Conservation (phyloP, 2,329 filamentous ascomycete genomes). For the Sarocladium strictum region DNA sequence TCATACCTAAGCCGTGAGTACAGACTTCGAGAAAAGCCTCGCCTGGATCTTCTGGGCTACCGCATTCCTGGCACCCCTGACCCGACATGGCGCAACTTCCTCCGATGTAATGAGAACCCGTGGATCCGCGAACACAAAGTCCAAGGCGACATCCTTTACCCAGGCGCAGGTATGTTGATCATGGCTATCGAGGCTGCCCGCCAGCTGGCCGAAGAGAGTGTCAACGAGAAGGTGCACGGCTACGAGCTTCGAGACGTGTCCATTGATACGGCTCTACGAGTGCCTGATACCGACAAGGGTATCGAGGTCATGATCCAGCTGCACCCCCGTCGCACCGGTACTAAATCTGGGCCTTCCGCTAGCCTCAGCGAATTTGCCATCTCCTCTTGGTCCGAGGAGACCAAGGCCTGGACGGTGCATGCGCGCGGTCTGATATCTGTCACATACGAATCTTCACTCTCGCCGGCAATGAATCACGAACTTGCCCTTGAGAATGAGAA, state of each 20-base stretch:
- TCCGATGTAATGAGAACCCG: conserved; percentile 20
- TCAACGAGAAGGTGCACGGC: background rate
- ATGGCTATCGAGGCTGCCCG: conserved; percentile 26
- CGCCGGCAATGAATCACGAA: no score
- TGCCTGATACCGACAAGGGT: background rate
- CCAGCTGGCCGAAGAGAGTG: conserved; percentile 10
- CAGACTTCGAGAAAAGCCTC: no score
- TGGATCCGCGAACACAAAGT: conserved; percentile 28
- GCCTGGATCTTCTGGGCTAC: no score
- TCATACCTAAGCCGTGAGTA: conserved; percentile 18
- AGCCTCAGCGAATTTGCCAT: no score
- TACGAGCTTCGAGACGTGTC: background rate
- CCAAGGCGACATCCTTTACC: conserved; percentile 22
- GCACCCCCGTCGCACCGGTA: background rate
- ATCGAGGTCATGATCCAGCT: background rate
- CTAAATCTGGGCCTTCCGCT: no score
- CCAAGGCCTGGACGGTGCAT: no score
- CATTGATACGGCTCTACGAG: background rate
- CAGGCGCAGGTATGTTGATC: conserved; percentile 25
- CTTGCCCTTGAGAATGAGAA: no score
- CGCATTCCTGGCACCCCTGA: no score
- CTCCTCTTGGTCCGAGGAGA: no score
- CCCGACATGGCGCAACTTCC: conserved; percentile 25
- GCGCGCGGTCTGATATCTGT: no score
- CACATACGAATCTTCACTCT: no score